Conservation (phyloP, 1,284 basidiomycete species). For the Austroboletus novae-zelandiae region DNA sequence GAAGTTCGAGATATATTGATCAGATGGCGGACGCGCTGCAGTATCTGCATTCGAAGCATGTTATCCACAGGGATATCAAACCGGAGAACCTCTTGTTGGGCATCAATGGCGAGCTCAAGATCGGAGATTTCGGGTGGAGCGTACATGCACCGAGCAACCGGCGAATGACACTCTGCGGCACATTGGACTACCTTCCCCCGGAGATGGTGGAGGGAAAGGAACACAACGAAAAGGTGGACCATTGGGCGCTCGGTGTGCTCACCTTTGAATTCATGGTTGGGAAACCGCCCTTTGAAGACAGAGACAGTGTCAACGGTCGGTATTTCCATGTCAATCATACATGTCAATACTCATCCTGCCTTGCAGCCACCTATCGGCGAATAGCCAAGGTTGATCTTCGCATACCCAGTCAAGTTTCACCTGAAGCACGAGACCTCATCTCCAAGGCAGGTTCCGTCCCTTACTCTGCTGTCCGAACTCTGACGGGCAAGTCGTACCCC, state of each 20-base stretch:
- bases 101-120: constrained; percentile 96
- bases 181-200: constrained; percentile 95
- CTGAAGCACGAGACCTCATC: constrained; percentile 70
- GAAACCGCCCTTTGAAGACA: constrained; percentile 91
- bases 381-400: constrained; percentile 83
- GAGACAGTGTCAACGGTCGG: constrained; percentile 72
- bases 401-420: constrained; percentile 65
- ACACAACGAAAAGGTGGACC: constrained; percentile 88
- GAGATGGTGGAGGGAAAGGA: constrained; percentile 96
- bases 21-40: constrained; percentile 97
- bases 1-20: constrained; percentile 87
- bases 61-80: constrained; percentile 99
- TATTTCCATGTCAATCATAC: constrained; percentile 3
- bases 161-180: constrained; percentile 89
- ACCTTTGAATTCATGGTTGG: constrained; percentile 95
- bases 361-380: constrained; percentile 79
- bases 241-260: constrained; percentile 97
- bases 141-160: constrained; percentile 95
- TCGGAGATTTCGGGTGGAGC: constrained; percentile 99
- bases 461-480: constrained; percentile 27
- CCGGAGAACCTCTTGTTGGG: constrained; percentile 96
- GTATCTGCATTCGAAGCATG: constrained; percentile 94
- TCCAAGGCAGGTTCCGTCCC: constrained; percentile 39
- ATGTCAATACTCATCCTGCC: constrained; percentile 2
- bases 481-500: constrained; percentile 16